Percentiles rank a stretch among this genome's conserved stretches.
Evolutionary conservation across 2,329 filamentous ascomycete species (phyloP).

Genomic region (Penicillium aurantiogriseum): DNA sequence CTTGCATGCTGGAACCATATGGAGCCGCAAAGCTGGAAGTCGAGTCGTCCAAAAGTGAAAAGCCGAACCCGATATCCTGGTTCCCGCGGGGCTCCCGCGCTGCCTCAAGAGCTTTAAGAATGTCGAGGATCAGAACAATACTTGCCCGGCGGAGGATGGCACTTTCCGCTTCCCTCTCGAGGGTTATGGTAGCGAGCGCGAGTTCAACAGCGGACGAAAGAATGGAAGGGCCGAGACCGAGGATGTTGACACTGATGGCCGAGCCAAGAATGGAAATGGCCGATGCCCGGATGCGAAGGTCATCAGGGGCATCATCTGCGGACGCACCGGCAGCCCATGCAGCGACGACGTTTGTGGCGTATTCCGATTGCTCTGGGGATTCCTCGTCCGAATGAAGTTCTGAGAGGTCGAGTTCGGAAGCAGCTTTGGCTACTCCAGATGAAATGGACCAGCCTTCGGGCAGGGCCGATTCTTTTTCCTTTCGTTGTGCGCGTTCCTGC

Average conservation of each 20-base stretch:
- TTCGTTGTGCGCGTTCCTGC: slow-evolving; percentile 31
- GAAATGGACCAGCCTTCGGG: slow-evolving; percentile 33
- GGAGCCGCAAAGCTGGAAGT: neutral
- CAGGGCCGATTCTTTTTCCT: slow-evolving; percentile 25
- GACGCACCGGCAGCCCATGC: slow-evolving; percentile 42
- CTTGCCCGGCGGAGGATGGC: slow-evolving; percentile 45
- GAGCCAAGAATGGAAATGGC: slow-evolving; percentile 45
- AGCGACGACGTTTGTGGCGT: slow-evolving; percentile 39
- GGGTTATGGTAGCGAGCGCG: slow-evolving; percentile 39
- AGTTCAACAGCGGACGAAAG: slow-evolving; percentile 41
- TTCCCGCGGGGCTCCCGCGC: slow-evolving; percentile 32
- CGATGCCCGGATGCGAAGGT: slow-evolving; percentile 44
- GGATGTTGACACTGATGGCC: slow-evolving; percentile 41
- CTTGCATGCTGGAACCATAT: slow-evolving; percentile 1
- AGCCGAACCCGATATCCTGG: slow-evolving; percentile 39
- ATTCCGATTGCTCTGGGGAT: slow-evolving; percentile 34
- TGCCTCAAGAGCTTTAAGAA: slow-evolving; percentile 41
- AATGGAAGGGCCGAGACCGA: slow-evolving; percentile 37
- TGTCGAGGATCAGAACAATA: slow-evolving; percentile 41
- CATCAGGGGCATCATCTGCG: slow-evolving; percentile 42
- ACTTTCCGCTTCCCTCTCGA: slow-evolving; percentile 38
- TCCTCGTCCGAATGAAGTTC: slow-evolving; percentile 37
- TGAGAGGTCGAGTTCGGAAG: slow-evolving; percentile 2
- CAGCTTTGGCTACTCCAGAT: slow-evolving; percentile 11
- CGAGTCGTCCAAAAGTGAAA: slow-evolving; percentile 34